phyloP scores from a whole-genome alignment of 352 stramenopile genomes.

The Phytophthora megakarya region DNA sequence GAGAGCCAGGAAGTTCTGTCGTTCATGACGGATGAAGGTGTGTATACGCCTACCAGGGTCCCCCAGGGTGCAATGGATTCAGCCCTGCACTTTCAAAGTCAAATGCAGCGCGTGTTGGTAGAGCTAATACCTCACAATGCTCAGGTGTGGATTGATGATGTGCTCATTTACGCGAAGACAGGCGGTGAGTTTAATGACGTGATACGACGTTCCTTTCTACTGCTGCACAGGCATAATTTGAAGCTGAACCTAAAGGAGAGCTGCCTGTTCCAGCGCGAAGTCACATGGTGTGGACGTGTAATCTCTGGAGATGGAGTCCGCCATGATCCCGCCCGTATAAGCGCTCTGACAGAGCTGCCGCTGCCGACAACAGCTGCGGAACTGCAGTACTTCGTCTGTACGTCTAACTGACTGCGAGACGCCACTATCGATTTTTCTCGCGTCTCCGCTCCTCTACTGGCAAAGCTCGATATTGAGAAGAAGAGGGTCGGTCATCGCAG shows the following conservation, averaged over 20 bases:
- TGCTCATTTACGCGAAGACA: slow-evolving; percentile 24
- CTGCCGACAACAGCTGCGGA: slow-evolving; percentile 7
- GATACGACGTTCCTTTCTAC: slow-evolving; percentile 17
- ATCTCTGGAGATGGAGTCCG: slow-evolving; percentile 17
- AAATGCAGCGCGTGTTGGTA: slow-evolving; percentile 13
- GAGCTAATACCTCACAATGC: slow-evolving; percentile 18
- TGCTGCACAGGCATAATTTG: slow-evolving; percentile 12
- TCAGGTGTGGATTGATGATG: slow-evolving; percentile 33
- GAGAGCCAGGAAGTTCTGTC: background rate
- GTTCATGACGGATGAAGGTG: background rate
- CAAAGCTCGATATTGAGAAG: slow-evolving; percentile 4
- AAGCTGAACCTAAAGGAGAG: slow-evolving; percentile 32
- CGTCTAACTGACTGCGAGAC: slow-evolving; percentile 24
- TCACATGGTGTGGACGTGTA: slow-evolving; percentile 29
- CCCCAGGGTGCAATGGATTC: slow-evolving; percentile 14
- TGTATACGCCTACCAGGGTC: background rate
- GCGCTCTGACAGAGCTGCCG: slow-evolving; percentile 11
- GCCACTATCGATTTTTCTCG: slow-evolving; percentile 26
- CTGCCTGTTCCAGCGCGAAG: slow-evolving; percentile 9
- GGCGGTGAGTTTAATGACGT: slow-evolving; percentile 16
- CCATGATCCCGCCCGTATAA: slow-evolving; percentile 10
- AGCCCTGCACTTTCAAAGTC: slow-evolving; percentile 10
- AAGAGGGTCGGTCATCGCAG: slow-evolving; percentile 10
- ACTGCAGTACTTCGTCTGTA: slow-evolving; percentile 28
- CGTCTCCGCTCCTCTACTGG: slow-evolving; percentile 9